Conservation (phyloP, 352 stramenopile species). For the Vaucheria bursata region DNA sequence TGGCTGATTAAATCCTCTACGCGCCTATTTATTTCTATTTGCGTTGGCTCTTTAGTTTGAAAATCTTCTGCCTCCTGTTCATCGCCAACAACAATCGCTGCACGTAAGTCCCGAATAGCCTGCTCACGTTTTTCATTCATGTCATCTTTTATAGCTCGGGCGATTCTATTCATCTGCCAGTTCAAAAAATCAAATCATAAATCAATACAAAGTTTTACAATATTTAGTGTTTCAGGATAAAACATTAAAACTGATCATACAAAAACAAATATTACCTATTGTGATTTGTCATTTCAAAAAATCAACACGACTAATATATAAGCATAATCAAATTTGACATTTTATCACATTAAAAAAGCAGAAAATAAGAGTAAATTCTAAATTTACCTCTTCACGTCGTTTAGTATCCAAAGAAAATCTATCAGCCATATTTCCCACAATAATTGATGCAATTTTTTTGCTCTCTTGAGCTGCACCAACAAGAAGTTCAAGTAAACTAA, state of each 20-base stretch:
- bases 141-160: neutral
- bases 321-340: slow-evolving; percentile 1
- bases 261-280: neutral
- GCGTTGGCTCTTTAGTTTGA: slow-evolving; percentile 18
- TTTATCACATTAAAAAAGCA: neutral
- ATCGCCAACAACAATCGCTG: neutral
- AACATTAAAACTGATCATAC: neutral
- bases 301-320: neutral
- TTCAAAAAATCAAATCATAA: neutral
- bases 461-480: slow-evolving; percentile 36
- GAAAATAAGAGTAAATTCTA: slow-evolving; percentile 8
- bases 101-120: neutral
- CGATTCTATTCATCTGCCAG: neutral
- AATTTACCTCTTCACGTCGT: slow-evolving; percentile 31
- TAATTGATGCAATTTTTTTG: slow-evolving; percentile 17
- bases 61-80: neutral
- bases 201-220: neutral
- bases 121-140: neutral
- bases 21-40: slow-evolving; percentile 3
- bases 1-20: slow-evolving; percentile 13
- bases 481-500: slow-evolving; percentile 29
- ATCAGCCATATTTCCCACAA: slow-evolving; percentile 31
- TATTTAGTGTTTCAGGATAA: neutral
- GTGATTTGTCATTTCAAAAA: neutral
- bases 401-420: slow-evolving; percentile 39